Conservation (phyloP, 2,329 filamentous ascomycete genomes). For the Paraphaeosphaeria sporulosa region DNA sequence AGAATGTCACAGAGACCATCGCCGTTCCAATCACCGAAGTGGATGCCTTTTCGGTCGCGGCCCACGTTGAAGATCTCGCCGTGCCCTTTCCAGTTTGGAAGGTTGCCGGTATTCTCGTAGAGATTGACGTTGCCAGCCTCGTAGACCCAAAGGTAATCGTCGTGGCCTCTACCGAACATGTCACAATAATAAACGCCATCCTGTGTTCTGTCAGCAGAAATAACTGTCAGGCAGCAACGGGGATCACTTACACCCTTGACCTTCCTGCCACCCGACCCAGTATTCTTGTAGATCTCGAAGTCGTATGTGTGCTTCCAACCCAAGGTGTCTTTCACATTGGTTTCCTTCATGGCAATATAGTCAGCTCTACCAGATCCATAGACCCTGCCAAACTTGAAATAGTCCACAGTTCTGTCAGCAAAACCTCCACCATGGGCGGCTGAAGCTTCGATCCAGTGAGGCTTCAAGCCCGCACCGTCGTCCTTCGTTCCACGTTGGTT, state of each 20-base stretch:
- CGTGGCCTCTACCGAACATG: constrained; percentile 35
- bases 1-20: constrained; percentile 49
- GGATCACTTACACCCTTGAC: constrained; percentile 24
- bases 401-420: constrained; percentile 13
- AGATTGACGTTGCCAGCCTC: constrained; percentile 15
- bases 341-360: constrained; percentile 29
- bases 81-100: constrained; percentile 22
- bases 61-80: constrained; percentile 21
- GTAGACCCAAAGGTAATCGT: constrained; percentile 26
- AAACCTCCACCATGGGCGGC: constrained; percentile 11
- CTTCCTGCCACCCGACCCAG: constrained; percentile 28
- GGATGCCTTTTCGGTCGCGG: constrained; percentile 38
- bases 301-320: constrained; percentile 15
- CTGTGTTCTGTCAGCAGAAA: background rate
- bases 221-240: background rate
- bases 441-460: constrained; percentile 17
- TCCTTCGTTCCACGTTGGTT: constrained; percentile 23
- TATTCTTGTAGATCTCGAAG: constrained; percentile 30
- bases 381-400: constrained; percentile 34
- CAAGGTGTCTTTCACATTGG: constrained; percentile 13
- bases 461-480: constrained; percentile 19
- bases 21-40: constrained; percentile 50
- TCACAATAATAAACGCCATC: constrained; percentile 40
- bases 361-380: constrained; percentile 26
- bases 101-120: constrained; percentile 13